A percentile compares a stretch with the other conserved stretches of the same genome.
Evolutionary conservation across 2,329 filamentous ascomycete genomes (phyloP).

Genomic region (Claviceps cyperi): DNA sequence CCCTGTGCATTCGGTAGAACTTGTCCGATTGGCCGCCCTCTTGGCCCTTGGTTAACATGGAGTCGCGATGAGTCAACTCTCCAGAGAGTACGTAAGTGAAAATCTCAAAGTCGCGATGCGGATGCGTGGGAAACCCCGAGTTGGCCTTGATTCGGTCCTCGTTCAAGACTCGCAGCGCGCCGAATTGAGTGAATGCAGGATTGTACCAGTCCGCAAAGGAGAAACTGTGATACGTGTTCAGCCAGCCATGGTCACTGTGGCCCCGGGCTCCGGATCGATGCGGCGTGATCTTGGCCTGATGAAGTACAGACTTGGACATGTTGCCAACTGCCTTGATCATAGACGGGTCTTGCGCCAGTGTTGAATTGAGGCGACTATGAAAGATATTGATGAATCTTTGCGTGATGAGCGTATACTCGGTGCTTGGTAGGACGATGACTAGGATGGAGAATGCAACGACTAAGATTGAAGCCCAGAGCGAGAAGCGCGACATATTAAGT

Average conservation of each 20-base stretch:
- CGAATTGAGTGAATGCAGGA: conserved; percentile 53
- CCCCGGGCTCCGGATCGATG: conserved; percentile 60
- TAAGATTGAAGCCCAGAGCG: conserved; percentile 20
- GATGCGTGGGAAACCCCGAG: conserved; percentile 71
- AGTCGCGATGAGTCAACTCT: conserved; percentile 77
- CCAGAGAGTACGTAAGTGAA: conserved; percentile 78
- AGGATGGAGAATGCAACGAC: conserved; percentile 24
- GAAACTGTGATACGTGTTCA: conserved; percentile 79
- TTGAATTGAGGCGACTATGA: neutral
- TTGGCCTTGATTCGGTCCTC: conserved; percentile 68
- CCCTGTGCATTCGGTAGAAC: conserved; percentile 58
- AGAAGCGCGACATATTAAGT: conserved; percentile 22
- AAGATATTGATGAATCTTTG: conserved; percentile 5
- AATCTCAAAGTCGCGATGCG: conserved; percentile 78
- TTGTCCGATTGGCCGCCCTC: conserved; percentile 45
- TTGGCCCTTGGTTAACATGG: conserved; percentile 58
- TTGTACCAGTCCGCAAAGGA: conserved; percentile 63
- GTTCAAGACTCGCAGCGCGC: conserved; percentile 70
- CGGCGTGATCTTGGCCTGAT: conserved; percentile 57
- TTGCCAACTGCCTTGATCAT: conserved; percentile 26
- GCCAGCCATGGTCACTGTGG: conserved; percentile 72
- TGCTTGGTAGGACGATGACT: conserved; percentile 14
- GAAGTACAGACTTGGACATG: conserved; percentile 46
- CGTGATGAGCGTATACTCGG: conserved; percentile 5
- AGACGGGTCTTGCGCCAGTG: conserved; percentile 4